phyloP scores from a whole-genome alignment of 2,329 filamentous ascomycete species.

The Pseudogymnoascus sp. region DNA sequence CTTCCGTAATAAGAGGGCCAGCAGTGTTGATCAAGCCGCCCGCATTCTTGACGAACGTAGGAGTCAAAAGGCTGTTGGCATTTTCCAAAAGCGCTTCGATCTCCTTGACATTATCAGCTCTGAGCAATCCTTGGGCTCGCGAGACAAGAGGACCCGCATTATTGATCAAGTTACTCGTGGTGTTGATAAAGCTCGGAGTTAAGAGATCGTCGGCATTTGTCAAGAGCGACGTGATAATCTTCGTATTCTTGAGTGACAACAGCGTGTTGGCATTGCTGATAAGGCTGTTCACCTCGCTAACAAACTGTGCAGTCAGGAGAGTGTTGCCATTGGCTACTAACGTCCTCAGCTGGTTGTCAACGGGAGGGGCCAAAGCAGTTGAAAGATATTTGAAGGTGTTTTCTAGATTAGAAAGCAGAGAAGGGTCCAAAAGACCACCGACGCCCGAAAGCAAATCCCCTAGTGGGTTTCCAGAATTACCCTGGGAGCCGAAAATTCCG shows the following conservation, averaged over 20 bases:
- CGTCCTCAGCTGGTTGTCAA: not conserved
- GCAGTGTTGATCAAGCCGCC: not conserved
- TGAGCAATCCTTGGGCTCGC: not conserved
- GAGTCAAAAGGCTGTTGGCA: not conserved
- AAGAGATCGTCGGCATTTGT: conserved; percentile 17
- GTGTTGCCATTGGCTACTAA: not conserved
- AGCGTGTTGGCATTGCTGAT: not conserved
- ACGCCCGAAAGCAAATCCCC: not conserved
- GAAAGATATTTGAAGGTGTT: not conserved
- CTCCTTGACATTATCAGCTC: not conserved
- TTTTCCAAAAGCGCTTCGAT: not conserved
- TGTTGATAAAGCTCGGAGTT: conserved; percentile 6
- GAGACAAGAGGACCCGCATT: not conserved
- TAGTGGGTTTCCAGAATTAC: not conserved
- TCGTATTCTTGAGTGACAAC: not conserved
- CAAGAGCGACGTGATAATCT: not conserved
- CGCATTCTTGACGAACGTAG: not conserved
- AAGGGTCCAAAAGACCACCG: not conserved
- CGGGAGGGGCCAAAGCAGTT: not conserved
- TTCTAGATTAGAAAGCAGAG: not conserved
- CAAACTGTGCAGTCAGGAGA: conserved; percentile 17
- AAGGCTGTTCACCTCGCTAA: not conserved
- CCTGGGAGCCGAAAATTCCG: not conserved
- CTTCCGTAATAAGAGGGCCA: not conserved
- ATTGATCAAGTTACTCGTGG: not conserved